phyloP scores from a whole-genome alignment of 768 basidiomycete genomes.

The Leccinum ochraceum region DNA sequence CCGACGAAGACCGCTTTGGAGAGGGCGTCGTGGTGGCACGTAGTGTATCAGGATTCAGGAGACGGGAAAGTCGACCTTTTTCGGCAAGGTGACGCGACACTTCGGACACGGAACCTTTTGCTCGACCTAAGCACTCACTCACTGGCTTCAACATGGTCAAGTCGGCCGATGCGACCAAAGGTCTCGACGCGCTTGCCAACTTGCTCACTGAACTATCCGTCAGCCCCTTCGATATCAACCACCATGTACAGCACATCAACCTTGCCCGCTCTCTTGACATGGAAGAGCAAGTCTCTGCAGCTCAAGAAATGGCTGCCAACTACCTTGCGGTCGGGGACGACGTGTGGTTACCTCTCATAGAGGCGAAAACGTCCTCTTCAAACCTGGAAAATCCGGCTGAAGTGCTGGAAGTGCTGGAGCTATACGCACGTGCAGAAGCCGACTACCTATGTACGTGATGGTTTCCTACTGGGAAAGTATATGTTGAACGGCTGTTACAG shows the following conservation, averaged over 20 bases:
- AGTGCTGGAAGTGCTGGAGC: conserved; percentile 53
- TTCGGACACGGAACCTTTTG: neutral
- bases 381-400: conserved; percentile 55
- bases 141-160: conserved; percentile 48
- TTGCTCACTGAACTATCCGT: conserved; percentile 58
- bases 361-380: conserved; percentile 49
- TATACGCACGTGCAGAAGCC: conserved; percentile 65
- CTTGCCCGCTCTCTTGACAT: conserved; percentile 57
- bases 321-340: conserved; percentile 67
- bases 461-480: conserved; percentile 9
- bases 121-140: neutral
- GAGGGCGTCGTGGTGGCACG: neutral
- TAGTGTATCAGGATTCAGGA: neutral
- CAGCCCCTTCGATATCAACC: conserved; percentile 58
- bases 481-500: conserved; percentile 41
- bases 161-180: conserved; percentile 34
- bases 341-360: conserved; percentile 72
- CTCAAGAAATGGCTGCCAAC: conserved; percentile 65
- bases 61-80: conserved; percentile 7
- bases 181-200: conserved; percentile 64
- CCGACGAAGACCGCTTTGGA: neutral
- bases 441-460: conserved; percentile 77
- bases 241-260: conserved; percentile 69
- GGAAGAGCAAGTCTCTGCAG: conserved; percentile 58
- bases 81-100: conserved; percentile 1